phyloP scores from a whole-genome alignment of 768 basidiomycete genomes.

The Xerocomus spinulosus region DNA sequence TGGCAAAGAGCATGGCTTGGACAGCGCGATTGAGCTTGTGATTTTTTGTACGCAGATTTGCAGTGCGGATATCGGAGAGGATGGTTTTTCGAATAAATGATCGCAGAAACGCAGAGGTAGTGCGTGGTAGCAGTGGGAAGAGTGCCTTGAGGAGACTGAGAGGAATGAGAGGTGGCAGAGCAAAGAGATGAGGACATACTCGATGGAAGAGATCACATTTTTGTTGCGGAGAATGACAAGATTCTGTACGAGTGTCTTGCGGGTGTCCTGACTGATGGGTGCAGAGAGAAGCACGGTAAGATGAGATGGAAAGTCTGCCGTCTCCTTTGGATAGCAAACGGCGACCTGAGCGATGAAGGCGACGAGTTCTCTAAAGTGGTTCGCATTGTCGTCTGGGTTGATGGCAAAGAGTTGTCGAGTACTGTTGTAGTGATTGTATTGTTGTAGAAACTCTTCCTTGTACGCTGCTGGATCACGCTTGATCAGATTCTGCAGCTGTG shows the following conservation, averaged over 20 bases:
- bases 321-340: conserved; percentile 85
- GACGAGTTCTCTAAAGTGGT: conserved; percentile 83
- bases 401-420: conserved; percentile 80
- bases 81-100: conserved; percentile 90
- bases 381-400: conserved; percentile 79
- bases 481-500: conserved; percentile 94
- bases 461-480: conserved; percentile 89
- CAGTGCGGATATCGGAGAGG: conserved; percentile 86
- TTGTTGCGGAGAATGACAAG: conserved; percentile 93
- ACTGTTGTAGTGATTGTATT: conserved; percentile 93
- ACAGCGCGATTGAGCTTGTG: conserved; percentile 96
- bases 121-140: conserved; percentile 95
- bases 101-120: conserved; percentile 79
- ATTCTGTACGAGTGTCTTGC: conserved; percentile 83
- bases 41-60: conserved; percentile 84
- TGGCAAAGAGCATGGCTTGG: conserved; percentile 91
- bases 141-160: conserved; percentile 79
- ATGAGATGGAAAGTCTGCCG: conserved; percentile 78
- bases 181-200: conserved; percentile 48
- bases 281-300: conserved; percentile 75
- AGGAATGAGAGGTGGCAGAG: conserved; percentile 2
- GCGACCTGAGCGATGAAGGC: conserved; percentile 83
- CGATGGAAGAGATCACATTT: conserved; percentile 85
- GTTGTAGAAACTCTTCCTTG: conserved; percentile 92
- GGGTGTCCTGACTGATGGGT: conserved; percentile 70